These are phyloP conservation scores for Murraya koenigii DNA, from an alignment of 345 rosid species.

Conservation along the genomic window DNA sequence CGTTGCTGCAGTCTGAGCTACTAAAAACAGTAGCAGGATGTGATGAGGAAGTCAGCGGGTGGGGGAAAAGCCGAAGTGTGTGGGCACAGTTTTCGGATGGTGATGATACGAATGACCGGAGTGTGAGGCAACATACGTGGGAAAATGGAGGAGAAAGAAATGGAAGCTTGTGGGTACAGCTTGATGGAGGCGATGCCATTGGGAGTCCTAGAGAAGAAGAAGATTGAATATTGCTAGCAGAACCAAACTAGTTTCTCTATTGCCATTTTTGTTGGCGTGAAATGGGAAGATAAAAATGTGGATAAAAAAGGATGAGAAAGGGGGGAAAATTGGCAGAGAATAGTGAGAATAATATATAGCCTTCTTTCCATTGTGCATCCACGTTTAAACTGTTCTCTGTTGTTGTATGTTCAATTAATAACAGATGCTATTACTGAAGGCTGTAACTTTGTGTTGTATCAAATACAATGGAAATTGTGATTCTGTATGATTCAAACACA, in stretches of 20 bases:
- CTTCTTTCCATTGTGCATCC: not conserved
- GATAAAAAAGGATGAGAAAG: not conserved
- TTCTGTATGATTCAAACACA: not conserved
- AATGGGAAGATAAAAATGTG: not conserved
- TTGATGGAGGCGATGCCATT: conserved; percentile 41
- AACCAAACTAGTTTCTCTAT: not conserved
- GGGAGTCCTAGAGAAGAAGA: conserved; percentile 48
- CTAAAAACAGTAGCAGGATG: conserved; percentile 75
- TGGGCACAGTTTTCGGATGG: conserved; percentile 74
- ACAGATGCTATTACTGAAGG: conserved; percentile 7
- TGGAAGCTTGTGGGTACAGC: conserved; percentile 60
- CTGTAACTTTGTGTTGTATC: not conserved
- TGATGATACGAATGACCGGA: conserved; percentile 55
- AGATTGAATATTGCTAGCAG: conserved; percentile 25
- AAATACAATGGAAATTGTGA: not conserved
- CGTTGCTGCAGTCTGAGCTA: conserved; percentile 65
- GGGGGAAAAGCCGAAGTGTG: conserved; percentile 60
- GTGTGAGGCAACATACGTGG: conserved; percentile 54
- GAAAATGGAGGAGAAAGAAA: conserved; percentile 71
- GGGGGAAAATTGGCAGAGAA: not conserved
- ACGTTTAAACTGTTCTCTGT: not conserved
- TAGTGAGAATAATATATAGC: conserved; percentile 9
- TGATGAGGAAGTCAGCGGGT: conserved; percentile 57
- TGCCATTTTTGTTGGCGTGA: not conserved
- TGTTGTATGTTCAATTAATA: conserved; percentile 14